Evolutionary conservation across 306 rosid species (phyloP), one percentile per base, ranked within the genome.

Genomic region (Prunus mume): DNA sequence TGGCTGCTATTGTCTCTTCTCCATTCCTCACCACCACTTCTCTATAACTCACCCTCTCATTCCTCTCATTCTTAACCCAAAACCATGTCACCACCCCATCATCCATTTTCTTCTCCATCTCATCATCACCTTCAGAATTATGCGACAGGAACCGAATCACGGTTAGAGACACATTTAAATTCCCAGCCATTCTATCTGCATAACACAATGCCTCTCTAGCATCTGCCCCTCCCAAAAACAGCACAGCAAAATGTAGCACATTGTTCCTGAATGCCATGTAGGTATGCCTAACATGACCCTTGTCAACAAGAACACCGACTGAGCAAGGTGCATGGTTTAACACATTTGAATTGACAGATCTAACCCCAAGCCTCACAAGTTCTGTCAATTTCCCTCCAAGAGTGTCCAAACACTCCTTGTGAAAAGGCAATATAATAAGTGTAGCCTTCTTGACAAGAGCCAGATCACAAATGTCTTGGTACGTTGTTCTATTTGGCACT

Each of bases 81-180:
- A 93, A 91, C 97, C 90, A 91, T 0, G 97, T 93, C 64, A 90
- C 91, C 22, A 81, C 60, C 7, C 96, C 98, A 74, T 93, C 98
- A 55, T 93, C 98, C 18, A 93, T 79, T 79, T 93, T 93, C 86
- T 86, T 93, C 93, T 93, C 98, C 22, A 78, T 62, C 70, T 88
- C 96, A 55, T 65, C 18, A 38, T 88, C 93, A 9, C 93, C 96
- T 34, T 75, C 68, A 2, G 38, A 68, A 38, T 82, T 87, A 17
- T 68, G 32, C 0, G 96, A 46, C 1, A 91, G 86, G 75, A 93
- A 91, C 32, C 98, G 45, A 30, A 91, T 58, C 34, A 93, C 97
- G 0, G 88, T 86, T 5, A 91, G 43, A 0, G 22, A 73, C 15
- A 91, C 88, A 0, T 80, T 83, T 0, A 13, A 27, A 30, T 77